Base-by-base conservation (phyloP, 129 eudicot species). In the Pulicaria dysenterica region DNA sequence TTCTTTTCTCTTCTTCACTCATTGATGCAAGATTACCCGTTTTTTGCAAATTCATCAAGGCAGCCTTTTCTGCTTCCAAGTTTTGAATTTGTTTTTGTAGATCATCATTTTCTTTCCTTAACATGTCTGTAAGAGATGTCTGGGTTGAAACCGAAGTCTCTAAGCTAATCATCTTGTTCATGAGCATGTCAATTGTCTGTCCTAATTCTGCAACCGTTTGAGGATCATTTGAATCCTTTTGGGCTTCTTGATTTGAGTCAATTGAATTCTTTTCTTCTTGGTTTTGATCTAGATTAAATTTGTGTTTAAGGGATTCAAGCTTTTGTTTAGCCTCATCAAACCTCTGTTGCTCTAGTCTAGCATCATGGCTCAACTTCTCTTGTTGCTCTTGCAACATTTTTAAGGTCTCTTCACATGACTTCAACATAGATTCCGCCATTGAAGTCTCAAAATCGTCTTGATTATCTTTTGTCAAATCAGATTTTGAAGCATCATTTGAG, bases 101-200 rank as follows among this genome's bases (percentile, higher is more conserved):
- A 62, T 88, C 89, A 66, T 83, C 79, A 3, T 86, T 75, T 46
- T 88, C 87, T 19, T 80, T 67, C 61, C 78, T 88, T 44, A 94
- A 73, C 45, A 80, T 86, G 64, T 84, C 77, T n/a, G 87, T 88
- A 1, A 90, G 79, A 46, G 75, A 86, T 10, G 89, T 83, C 59
- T 94, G 99, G 3, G 96, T 80, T 6, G 93, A 79, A 58, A 94
- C 87, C 8, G 85, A 75, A 24, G 80, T 80, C 57, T 94, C 97
- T 24, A 94, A 72, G 72, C 62, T 83, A 43, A 84, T 77, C 78
- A 90, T 90, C 76, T 84, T 88, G 71, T 68, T 84, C 46, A 86
- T 94, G 39, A 94, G 88, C 83, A 86, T 83, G 43, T 94, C 99
- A 1, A 94, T 83, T 67, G 85, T 94, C 69, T 88, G 96, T 13